Percentiles rank a stretch among this genome's conserved stretches.
phyloP scores from a whole-genome alignment of 257 asterid species.

The Nicotiana sylvestris region DNA sequence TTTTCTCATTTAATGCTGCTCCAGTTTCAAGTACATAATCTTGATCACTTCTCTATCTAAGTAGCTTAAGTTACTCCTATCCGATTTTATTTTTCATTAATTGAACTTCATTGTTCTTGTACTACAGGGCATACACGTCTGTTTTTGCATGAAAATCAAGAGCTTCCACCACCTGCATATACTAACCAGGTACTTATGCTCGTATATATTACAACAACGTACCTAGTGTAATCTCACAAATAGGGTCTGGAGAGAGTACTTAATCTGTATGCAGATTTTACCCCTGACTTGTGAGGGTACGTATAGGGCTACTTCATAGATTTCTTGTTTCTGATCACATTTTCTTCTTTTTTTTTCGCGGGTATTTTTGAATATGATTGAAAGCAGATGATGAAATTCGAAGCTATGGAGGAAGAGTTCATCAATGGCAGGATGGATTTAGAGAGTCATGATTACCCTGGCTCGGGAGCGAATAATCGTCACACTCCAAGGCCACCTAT shows the following conservation, averaged over 20 bases:
- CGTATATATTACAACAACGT: too few species aligned
- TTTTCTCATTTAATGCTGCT: conserved; percentile 11
- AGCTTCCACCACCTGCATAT: neutral
- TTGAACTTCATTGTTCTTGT: neutral
- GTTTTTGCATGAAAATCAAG: conserved; percentile 7
- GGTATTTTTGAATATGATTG: neutral
- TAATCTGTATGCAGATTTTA: too few species aligned
- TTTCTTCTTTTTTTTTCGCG: neutral
- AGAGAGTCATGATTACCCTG: conserved; percentile 16
- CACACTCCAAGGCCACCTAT: conserved; percentile 25
- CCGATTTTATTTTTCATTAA: neutral
- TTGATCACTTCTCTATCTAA: neutral
- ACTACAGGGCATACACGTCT: neutral
- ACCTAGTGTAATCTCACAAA: too few species aligned
- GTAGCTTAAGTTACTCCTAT: neutral
- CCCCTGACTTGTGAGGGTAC: too few species aligned
- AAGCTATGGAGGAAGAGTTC: neutral
- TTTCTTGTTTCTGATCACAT: neutral
- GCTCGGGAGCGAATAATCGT: conserved; percentile 29
- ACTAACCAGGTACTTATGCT: conserved; percentile 13
- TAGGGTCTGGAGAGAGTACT: too few species aligned
- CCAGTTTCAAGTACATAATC: conserved; percentile 18
- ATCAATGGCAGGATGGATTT: conserved; percentile 17
- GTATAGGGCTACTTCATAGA: neutral
- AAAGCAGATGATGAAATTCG: conserved; percentile 12